phyloP scores from a whole-genome alignment of 768 basidiomycete genomes.

The Mycena belliarum region DNA sequence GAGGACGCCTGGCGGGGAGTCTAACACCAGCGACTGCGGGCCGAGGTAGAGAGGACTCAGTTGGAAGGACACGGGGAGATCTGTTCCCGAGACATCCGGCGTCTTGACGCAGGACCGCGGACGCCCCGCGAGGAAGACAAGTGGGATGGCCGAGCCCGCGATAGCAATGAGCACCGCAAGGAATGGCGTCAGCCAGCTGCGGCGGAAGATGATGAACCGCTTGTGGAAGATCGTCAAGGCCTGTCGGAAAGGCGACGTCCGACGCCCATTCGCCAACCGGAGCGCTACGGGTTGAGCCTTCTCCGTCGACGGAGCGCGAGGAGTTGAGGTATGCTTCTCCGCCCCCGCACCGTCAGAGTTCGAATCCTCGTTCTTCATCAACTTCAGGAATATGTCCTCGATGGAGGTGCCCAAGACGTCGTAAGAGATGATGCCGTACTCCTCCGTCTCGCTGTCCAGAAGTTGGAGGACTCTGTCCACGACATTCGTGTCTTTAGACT shows the following conservation, averaged over 20 bases:
- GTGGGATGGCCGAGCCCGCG: slow-evolving; percentile 65
- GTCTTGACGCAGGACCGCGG: slow-evolving; percentile 49
- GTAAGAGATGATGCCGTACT: slow-evolving; percentile 49
- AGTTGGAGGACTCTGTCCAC: slow-evolving; percentile 59
- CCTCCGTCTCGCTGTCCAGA: slow-evolving; percentile 46
- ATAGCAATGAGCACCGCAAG: slow-evolving; percentile 56
- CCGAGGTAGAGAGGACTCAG: slow-evolving; percentile 32
- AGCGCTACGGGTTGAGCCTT: slow-evolving; percentile 29
- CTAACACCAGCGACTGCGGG: slow-evolving; percentile 40
- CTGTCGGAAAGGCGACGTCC: slow-evolving; percentile 60
- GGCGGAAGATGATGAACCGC: slow-evolving; percentile 59
- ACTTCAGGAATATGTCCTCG: slow-evolving; percentile 77
- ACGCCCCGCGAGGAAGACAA: slow-evolving; percentile 59
- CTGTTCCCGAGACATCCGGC: slow-evolving; percentile 35
- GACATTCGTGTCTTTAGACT: slow-evolving; percentile 53
- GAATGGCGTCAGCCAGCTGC: slow-evolving; percentile 68
- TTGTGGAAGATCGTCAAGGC: slow-evolving; percentile 76
- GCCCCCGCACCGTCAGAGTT: slow-evolving; percentile 9
- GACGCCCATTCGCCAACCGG: slow-evolving; percentile 51
- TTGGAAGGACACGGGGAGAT: slow-evolving; percentile 46
- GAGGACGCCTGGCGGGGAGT: slow-evolving; percentile 57
- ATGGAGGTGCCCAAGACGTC: slow-evolving; percentile 75
- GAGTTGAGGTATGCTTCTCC: not conserved
- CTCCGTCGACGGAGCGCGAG: slow-evolving; percentile 24
- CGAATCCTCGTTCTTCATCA: slow-evolving; percentile 55